Evolutionary conservation across 345 rosid genomes (phyloP), one percentile per base, ranked within the genome.

Genomic region (Aurinia saxatilis): DNA sequence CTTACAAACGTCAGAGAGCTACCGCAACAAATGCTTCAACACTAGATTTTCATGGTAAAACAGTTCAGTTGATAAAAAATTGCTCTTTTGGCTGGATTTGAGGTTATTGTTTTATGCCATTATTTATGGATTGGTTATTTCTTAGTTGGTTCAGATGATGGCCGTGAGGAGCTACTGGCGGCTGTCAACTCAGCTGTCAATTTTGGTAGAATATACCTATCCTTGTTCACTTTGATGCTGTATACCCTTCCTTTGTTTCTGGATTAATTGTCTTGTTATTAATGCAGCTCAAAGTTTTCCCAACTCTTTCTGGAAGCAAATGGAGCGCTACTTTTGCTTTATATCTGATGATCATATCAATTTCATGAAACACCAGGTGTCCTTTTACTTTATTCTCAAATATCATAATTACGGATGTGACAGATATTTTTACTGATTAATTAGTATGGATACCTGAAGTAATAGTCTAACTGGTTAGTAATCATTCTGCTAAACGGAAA

Each of bases 31-130:
- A 77, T 66, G 80, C 79, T 63, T 69, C 81, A 57, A 50, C 84
- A 52, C 81, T 84, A 47, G 92, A 85, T 79, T 83, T 84, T 77
- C 85, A 78, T 71, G 99, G 99, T 93, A 85, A 38, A 63, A 77
- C 44, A 56, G 69, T 67, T 45, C 13, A 60, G 39, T 23, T 53
- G 38, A 64, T 65, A 30, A 31, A n/a, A 33, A 67, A 53, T 50
- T 65, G 30, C 50, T 63, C 25, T 40, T 57, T 50, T 42, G 56
- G 39, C 15, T 57, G 35, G 37, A 9, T 8, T 35, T 60, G 0
- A 27, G 31, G 31, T 57, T 8, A 45, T 50, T 29, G n/a, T 67
- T 13, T 53, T 67, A 29, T 52, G 16, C 51, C 34, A 71, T 50
- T 63, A 19, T 66, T 70, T 37, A 56, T 37, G 64, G 67, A 64